Percentiles rank a stretch among this genome's conserved stretches.
Evolutionary conservation across 192 early-diverging fungal genomes (phyloP).

Genomic region (Linnemannia elongata): DNA sequence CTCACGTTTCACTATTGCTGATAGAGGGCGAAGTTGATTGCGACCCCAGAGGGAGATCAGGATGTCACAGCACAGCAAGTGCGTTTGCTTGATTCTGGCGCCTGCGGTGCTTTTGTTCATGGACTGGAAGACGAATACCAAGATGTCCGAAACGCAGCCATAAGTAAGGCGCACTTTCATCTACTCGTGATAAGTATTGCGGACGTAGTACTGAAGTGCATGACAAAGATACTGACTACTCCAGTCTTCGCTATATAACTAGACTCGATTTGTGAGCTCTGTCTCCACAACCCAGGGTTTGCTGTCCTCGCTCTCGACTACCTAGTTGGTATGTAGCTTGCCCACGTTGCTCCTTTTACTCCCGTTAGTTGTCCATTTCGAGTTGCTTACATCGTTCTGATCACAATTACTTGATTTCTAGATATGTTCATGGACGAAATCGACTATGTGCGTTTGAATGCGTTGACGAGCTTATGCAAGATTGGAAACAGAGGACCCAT

Average conservation of each 20-base stretch:
- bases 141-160: conserved; percentile 87
- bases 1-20: neutral
- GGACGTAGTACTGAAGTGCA: neutral
- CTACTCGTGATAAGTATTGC: neutral
- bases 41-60: conserved; percentile 75
- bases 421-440: conserved; percentile 99
- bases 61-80: conserved; percentile 79
- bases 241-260: conserved; percentile 4
- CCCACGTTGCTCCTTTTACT: neutral
- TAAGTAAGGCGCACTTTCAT: conserved; percentile 66
- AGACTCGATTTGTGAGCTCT: conserved; percentile 87
- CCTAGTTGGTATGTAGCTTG: conserved; percentile 73
- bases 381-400: too few relatives aligned
- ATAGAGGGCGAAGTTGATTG: conserved; percentile 58
- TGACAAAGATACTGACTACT: neutral
- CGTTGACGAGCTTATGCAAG: conserved; percentile 79
- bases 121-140: conserved; percentile 96
- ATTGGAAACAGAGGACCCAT: conserved; percentile 74
- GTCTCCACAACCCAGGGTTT: conserved; percentile 78
- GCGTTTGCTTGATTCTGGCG: conserved; percentile 81
- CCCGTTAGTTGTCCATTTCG: neutral
- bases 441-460: conserved; percentile 84
- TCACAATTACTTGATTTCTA: conserved; percentile 13
- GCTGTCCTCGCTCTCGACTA: conserved; percentile 81
- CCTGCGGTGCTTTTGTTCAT: conserved; percentile 95